These are phyloP conservation scores for Pythium inflatum DNA, from an alignment of 352 stramenopile genomes.

Conservation along the genomic window DNA sequence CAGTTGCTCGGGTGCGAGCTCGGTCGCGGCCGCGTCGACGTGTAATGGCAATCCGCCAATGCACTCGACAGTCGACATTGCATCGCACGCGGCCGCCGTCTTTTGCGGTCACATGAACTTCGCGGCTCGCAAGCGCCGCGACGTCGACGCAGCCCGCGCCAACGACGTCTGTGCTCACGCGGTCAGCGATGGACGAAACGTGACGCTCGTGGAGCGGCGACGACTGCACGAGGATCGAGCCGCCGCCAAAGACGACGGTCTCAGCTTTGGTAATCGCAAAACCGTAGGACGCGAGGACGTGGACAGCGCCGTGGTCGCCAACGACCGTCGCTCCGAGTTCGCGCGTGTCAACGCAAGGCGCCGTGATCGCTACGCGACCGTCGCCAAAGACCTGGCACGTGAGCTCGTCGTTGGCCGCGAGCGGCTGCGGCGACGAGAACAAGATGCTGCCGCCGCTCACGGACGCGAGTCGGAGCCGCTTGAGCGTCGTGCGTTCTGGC, in stretches of 20 bases:
- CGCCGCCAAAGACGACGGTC: neutral
- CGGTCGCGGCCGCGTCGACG: neutral
- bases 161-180: neutral
- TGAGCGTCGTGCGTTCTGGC: neutral
- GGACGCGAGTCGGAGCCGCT: neutral
- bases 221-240: neutral
- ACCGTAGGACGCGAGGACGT: neutral
- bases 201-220: neutral
- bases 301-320: neutral
- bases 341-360: neutral
- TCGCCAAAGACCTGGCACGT: neutral
- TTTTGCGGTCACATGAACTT: neutral
- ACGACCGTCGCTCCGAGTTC: neutral
- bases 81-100: neutral
- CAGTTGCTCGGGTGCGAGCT: neutral
- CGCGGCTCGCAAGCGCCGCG: neutral
- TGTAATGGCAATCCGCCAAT: neutral
- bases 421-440: neutral
- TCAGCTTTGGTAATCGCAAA: neutral
- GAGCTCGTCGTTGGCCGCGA: neutral
- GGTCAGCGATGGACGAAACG: no score
- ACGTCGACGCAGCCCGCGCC: slow-evolving; percentile 6
- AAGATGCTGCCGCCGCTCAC: slow-evolving; percentile 8
- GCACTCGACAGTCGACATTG: neutral
- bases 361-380: neutral